Conservation (phyloP, 768 basidiomycete species). For the Psilocybe azurescens region DNA sequence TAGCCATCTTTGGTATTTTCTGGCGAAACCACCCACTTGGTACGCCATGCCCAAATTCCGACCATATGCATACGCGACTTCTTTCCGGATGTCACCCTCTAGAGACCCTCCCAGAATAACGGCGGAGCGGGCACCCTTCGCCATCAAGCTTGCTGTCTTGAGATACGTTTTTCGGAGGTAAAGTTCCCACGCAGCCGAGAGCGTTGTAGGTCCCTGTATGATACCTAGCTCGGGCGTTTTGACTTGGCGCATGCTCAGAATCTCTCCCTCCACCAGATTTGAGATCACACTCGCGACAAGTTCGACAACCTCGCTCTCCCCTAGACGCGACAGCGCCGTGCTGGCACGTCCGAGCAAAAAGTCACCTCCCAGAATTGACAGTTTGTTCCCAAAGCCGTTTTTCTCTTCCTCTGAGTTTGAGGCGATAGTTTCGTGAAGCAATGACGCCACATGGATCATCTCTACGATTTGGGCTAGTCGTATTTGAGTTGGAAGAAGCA, state of each 20-base stretch:
- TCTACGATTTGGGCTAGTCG: slow-evolving; percentile 96
- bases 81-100: slow-evolving; percentile 84
- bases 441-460: slow-evolving; percentile 96
- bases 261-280: slow-evolving; percentile 97
- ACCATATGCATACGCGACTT: slow-evolving; percentile 90
- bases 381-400: slow-evolving; percentile 85
- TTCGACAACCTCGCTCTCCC: slow-evolving; percentile 90
- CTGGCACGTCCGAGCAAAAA: slow-evolving; percentile 93
- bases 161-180: slow-evolving; percentile 77
- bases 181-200: slow-evolving; percentile 64
- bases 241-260: slow-evolving; percentile 74
- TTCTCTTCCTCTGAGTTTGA: slow-evolving; percentile 70
- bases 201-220: slow-evolving; percentile 33
- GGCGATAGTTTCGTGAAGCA: slow-evolving; percentile 91
- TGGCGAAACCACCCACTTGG: slow-evolving; percentile 36
- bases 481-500: slow-evolving; percentile 84
- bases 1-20: slow-evolving; percentile 2
- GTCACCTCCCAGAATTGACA: slow-evolving; percentile 93
- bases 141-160: slow-evolving; percentile 91
- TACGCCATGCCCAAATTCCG: slow-evolving; percentile 88
- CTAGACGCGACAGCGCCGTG: slow-evolving; percentile 85
- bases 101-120: slow-evolving; percentile 86
- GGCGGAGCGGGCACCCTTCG: slow-evolving; percentile 83
- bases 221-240: slow-evolving; percentile 43
- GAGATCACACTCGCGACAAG: slow-evolving; percentile 90